Conservation (phyloP, 2,329 filamentous ascomycete genomes). For the Gnomoniopsis smithogilvyi region DNA sequence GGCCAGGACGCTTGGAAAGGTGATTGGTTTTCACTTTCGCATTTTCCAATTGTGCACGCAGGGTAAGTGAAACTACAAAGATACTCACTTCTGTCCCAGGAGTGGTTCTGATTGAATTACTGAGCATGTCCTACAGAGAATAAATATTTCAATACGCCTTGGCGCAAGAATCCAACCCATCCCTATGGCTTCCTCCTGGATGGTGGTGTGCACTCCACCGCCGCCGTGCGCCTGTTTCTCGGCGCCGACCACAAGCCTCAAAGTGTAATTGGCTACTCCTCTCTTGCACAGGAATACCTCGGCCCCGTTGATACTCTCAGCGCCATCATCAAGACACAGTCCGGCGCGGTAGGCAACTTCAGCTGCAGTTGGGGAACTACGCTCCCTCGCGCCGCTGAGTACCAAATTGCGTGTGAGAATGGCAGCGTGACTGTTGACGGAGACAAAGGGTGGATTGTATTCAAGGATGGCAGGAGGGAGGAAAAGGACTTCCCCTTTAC, state of each 20-base stretch:
- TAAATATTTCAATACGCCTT: constrained; percentile 44
- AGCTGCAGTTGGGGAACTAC: constrained; percentile 56
- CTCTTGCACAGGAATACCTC: constrained; percentile 50
- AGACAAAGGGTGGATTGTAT: constrained; percentile 27
- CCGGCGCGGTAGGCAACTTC: constrained; percentile 55
- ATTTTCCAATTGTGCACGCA: constrained; percentile 38
- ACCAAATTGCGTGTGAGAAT: constrained; percentile 54
- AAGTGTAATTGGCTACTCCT: constrained; percentile 51
- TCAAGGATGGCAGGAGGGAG: constrained; percentile 24
- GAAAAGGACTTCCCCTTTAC: constrained; percentile 15
- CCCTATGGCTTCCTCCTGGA: constrained; percentile 73
- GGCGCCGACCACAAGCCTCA: constrained; percentile 36
- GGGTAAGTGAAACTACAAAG: constrained; percentile 4
- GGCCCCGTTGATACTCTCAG: constrained; percentile 63
- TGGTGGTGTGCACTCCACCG: constrained; percentile 67
- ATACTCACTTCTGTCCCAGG: neutral
- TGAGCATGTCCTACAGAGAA: constrained; percentile 19
- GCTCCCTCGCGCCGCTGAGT: constrained; percentile 46
- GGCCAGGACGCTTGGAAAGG: constrained; percentile 48
- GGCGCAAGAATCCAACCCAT: constrained; percentile 64
- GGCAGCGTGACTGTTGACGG: constrained; percentile 52
- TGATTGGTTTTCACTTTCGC: constrained; percentile 41
- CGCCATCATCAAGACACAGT: constrained; percentile 51
- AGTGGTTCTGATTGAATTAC: neutral
- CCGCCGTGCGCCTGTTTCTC: constrained; percentile 56